Evolutionary conservation across 1,139 yeast genomes (phyloP), one percentile per base, ranked within the genome.

Genomic region (Suhomyces maxii): DNA sequence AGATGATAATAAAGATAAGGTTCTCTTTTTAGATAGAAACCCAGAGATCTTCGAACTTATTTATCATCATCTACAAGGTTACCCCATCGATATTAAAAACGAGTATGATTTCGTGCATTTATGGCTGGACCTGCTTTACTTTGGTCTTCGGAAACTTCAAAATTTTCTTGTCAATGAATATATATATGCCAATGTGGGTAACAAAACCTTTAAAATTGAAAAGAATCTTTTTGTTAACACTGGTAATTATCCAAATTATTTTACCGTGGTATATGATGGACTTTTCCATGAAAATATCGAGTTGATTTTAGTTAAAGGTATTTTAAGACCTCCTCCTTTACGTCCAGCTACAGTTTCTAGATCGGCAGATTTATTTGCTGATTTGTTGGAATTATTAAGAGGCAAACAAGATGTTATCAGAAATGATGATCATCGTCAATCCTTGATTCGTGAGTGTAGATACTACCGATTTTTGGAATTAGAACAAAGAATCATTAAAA

Each of bases 241-340:
- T 3, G 96, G 96, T 0, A 89, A 90, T 61, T 61, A 67, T 40
- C 95, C 95, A 7, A 90, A 90, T 63, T 89, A 76, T 63, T 87
- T 90, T 65, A 79, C 88, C 11, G 68, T 89, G 23, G 77, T 85
- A 7, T 76, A 75, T 53, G 79, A 80, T 41, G 65, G 80, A 7
- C 71, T 82, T 50, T 44, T 56, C 34, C 65, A 68, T 10, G 83
- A 82, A 50, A 76, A 80, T 14, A 63, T 70, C 38, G 54, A 64
- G 8, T 50, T 73, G 3, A 71, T 77, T 40, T 67, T 71, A 41
- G 48, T 60, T 12, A 69, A 68, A 41, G 68, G 72, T 34, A 65
- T 84, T 50, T 63, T 86, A 9, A 69, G 96, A 34, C 97, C 97
- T 1, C 95, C 96, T 6, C 88, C 95, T 7, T 76, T 83, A 53